Conservation (phyloP, 1,284 basidiomycete species). For the Mycena citricolor region DNA sequence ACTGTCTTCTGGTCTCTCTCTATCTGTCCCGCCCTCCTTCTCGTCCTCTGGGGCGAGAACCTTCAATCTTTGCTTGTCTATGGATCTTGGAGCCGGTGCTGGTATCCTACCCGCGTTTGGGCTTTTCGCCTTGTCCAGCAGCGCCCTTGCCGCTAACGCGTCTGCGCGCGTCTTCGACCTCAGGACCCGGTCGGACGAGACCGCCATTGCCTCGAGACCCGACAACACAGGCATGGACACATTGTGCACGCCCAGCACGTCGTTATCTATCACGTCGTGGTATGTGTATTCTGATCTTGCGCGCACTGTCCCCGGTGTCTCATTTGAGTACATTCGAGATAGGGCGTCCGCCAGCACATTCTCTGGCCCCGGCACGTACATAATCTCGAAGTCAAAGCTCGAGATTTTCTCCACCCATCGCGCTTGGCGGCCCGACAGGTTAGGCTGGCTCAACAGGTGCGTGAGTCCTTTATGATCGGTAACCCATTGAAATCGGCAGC, state of each 20-base stretch:
- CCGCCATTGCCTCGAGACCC: constrained; percentile 15
- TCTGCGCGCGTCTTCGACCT: neutral
- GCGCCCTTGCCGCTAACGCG: neutral
- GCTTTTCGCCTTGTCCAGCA: constrained; percentile 12
- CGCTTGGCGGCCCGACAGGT: constrained; percentile 27
- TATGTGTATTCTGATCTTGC: constrained; percentile 28
- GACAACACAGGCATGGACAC: constrained; percentile 19
- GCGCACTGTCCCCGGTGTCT: constrained; percentile 27
- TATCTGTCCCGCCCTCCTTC: too few species aligned
- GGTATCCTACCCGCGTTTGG: constrained; percentile 28
- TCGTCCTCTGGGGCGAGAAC: too few species aligned
- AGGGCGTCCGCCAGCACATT: constrained; percentile 37
- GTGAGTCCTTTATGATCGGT: constrained; percentile 33
- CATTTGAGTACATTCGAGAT: constrained; percentile 35
- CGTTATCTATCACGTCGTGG: constrained; percentile 9
- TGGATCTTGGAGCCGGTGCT: too few species aligned
- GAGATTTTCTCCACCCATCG: constrained; percentile 28
- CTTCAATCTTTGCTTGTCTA: constrained; percentile 1
- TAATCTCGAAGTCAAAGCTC: constrained; percentile 24
- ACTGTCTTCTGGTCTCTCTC: neutral
- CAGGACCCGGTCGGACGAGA: constrained; percentile 2
- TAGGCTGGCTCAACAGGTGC: constrained; percentile 29
- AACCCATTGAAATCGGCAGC: constrained; percentile 26
- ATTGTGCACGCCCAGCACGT: constrained; percentile 1
- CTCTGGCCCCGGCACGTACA: constrained; percentile 26